Conservation (phyloP, 108 stramenopile species). For the Nitzschia inconspicua region DNA sequence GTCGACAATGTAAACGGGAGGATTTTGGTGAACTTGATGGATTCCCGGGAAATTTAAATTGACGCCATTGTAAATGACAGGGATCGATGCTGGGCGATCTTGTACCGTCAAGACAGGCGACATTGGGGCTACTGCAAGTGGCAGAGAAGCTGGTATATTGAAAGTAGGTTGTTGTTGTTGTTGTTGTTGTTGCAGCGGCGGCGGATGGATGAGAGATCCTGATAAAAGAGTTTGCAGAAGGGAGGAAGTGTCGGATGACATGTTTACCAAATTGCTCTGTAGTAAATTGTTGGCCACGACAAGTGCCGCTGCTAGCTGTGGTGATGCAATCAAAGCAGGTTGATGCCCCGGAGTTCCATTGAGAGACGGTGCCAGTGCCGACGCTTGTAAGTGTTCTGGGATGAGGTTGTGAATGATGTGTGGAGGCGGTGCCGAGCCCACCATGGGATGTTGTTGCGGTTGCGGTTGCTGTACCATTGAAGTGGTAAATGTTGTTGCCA, state of each 20-base stretch:
- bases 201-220: neutral
- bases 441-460: conserved; percentile 5
- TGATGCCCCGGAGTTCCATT: conserved; percentile 33
- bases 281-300: too few relatives aligned
- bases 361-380: conserved; percentile 23
- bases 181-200: conserved; percentile 6
- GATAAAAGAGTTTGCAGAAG: neutral
- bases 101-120: conserved; percentile 44
- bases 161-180: conserved; percentile 10
- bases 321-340: conserved; percentile 32
- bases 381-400: conserved; percentile 34
- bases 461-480: conserved; percentile 2
- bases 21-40: conserved; percentile 47
- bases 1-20: conserved; percentile 75
- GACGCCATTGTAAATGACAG: conserved; percentile 84
- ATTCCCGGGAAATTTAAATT: conserved; percentile 80
- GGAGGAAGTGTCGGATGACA: neutral
- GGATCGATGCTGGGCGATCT: conserved; percentile 54
- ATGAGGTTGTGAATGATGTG: conserved; percentile 39
- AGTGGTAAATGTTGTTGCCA: conserved; percentile 2
- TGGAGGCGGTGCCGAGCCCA: neutral
- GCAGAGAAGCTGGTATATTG: neutral
- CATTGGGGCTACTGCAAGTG: neutral
- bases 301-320: too few relatives aligned
- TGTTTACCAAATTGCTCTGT: neutral